These are phyloP conservation scores for Komagataella pastoris DNA, from an alignment of 805 yeast genomes.

Conservation along the genomic window DNA sequence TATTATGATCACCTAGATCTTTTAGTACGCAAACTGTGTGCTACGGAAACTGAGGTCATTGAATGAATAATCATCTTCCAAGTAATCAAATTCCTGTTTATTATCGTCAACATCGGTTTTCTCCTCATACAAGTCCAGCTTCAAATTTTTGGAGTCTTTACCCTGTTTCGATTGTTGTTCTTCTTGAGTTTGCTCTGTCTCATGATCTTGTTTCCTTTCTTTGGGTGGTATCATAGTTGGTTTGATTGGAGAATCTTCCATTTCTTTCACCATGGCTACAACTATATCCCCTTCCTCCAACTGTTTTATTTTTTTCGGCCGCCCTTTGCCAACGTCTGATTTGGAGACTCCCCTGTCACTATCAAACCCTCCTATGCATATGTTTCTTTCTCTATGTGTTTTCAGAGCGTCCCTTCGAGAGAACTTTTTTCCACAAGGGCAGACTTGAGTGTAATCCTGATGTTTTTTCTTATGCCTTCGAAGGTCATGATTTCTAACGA, in stretches of 20 bases:
- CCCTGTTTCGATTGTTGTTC: neutral
- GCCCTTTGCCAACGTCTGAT: neutral
- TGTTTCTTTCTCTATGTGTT: constrained; percentile 67
- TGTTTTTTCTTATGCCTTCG: constrained; percentile 86
- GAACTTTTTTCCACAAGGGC: constrained; percentile 93
- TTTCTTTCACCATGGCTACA: neutral
- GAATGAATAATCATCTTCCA: constrained; percentile 11
- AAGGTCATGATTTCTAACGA: constrained; percentile 92
- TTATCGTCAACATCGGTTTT: neutral
- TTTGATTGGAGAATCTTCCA: neutral
- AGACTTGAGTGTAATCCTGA: constrained; percentile 51
- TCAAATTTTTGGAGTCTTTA: neutral
- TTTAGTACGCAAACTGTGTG: neutral
- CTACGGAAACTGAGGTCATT: constrained; percentile 1
- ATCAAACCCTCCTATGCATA: constrained; percentile 64
- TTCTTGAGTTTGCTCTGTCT: neutral
- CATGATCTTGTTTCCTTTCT: neutral
- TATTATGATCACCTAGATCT: neutral
- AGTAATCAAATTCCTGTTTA: neutral
- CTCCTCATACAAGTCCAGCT: neutral
- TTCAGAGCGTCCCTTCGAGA: constrained; percentile 81
- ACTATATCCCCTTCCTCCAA: neutral
- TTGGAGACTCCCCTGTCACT: constrained; percentile 13
- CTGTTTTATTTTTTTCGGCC: neutral
- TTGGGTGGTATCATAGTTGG: neutral